These are phyloP conservation scores for Alternaria brassicae DNA, from an alignment of 2,329 filamentous ascomycete species.

Conservation along the genomic window DNA sequence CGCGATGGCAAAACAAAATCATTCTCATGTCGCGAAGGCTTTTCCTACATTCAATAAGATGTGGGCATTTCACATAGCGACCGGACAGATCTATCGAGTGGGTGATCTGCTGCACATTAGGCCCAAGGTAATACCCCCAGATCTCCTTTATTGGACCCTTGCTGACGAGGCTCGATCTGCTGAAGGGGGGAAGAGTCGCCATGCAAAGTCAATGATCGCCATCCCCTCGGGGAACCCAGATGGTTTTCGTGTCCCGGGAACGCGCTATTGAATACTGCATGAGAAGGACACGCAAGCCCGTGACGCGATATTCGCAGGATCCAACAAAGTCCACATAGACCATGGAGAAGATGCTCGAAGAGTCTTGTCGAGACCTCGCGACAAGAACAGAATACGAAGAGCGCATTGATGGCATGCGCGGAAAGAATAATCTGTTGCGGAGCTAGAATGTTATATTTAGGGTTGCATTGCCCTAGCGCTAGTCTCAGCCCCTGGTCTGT, in stretches of 20 bases:
- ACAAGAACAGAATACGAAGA: not conserved
- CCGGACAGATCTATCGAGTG: not conserved
- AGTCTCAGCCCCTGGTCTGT: slow-evolving; percentile 8
- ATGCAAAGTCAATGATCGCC: not conserved
- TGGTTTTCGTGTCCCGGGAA: not conserved
- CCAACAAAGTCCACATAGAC: not conserved
- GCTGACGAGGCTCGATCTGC: not conserved
- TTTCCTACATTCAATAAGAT: not conserved
- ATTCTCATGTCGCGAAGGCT: not conserved
- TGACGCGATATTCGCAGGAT: not conserved
- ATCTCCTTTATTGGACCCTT: slow-evolving; percentile 7
- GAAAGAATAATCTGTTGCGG: slow-evolving; percentile 13
- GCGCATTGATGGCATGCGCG: slow-evolving; percentile 5
- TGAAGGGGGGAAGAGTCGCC: slow-evolving; percentile 1
- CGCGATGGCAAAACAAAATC: not conserved
- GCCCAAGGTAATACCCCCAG: not conserved
- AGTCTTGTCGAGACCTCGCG: no score
- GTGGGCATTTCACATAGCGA: not conserved
- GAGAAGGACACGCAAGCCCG: not conserved
- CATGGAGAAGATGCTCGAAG: not conserved
- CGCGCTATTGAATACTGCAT: not conserved
- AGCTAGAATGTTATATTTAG: slow-evolving; percentile 19
- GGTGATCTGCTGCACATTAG: not conserved
- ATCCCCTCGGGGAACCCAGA: slow-evolving; percentile 1
- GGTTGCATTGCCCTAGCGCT: slow-evolving; percentile 9